Base-by-base conservation (phyloP, 306 rosid species). In the Glycine latifolia region DNA sequence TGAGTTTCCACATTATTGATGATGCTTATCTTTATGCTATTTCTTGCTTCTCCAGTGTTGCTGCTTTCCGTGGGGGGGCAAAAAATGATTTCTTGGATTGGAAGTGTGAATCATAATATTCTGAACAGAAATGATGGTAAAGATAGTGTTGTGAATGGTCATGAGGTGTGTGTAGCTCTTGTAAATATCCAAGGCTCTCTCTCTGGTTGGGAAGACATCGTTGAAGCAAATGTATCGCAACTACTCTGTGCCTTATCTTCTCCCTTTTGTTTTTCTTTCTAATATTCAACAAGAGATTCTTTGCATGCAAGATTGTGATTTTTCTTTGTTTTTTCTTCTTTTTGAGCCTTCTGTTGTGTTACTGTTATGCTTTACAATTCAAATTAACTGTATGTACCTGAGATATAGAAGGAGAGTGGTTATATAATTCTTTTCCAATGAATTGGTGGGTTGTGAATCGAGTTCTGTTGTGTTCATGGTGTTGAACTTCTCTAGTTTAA, bases 51-150 rank as follows among this genome's bases (percentile, higher is more conserved):
- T 88, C 3, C 97, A 94, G 98, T 35, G 76, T 72, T 92, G 94
- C 89, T 94, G 98, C 87, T 87, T 94, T 89, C 71, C 85, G 10
- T 92, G 90, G 92, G 3, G 87, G 80, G 3, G 87, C 82, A 84
- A 67, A 76, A 88, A 88, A 39, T 89, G 90, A 89, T 71, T 58
- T 49, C 50, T 77, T 49, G 81, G 67, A 84, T 72, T 49, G 77
- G 62, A 84, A 58, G 73, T 77, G 75, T 84, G 84, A 86, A 73
- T 79, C 65, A 61, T 37, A 4, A 37, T 66, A 76, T 80, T 75
- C 61, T 80, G 54, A 72, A 43, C 50, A 50, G 60, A 60, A 54
- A 61, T 46, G 61, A 81, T 60, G 66, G 77, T 67, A 47, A 75
- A 76, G 67, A 75, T 52, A 69, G 53, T 70, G 53, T 78, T 78